Conservation (phyloP, 768 basidiomycete species). For the Rickenella mellea region DNA sequence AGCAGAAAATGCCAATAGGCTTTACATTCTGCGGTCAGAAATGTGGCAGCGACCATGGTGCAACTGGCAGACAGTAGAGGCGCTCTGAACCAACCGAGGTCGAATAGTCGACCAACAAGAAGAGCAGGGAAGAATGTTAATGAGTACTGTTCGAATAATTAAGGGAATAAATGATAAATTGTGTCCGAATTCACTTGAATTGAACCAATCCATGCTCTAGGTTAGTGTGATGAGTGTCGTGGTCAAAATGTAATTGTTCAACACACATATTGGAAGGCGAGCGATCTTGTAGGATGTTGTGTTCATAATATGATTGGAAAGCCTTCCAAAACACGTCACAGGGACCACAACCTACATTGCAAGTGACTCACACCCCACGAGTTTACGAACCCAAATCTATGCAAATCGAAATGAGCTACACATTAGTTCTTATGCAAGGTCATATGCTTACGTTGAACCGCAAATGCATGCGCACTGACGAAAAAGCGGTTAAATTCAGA, state of each 20-base stretch:
- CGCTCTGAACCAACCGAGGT: conserved; percentile 55
- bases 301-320: conserved; percentile 67
- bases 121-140: conserved; percentile 55
- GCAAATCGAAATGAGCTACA: neutral
- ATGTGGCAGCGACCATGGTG: conserved; percentile 43
- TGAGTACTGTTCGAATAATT: conserved; percentile 36
- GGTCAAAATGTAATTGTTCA: conserved; percentile 8
- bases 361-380: conserved; percentile 57
- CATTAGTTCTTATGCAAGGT: neutral
- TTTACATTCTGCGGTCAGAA: conserved; percentile 64
- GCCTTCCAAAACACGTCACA: conserved; percentile 27
- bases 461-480: conserved; percentile 13
- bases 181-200: conserved; percentile 37
- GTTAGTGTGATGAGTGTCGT: conserved; percentile 6
- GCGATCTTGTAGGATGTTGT: conserved; percentile 34
- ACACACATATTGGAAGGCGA: conserved; percentile 59
- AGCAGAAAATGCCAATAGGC: conserved; percentile 73
- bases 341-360: neutral
- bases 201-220: conserved; percentile 75
- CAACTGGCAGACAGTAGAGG: conserved; percentile 39
- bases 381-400: conserved; percentile 60
- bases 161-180: neutral
- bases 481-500: neutral
- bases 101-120: conserved; percentile 60
- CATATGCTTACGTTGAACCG: conserved; percentile 28